Evolutionary conservation across 176 grass and related monocot genomes (phyloP).

Genomic region (Aechmea fasciata): DNA sequence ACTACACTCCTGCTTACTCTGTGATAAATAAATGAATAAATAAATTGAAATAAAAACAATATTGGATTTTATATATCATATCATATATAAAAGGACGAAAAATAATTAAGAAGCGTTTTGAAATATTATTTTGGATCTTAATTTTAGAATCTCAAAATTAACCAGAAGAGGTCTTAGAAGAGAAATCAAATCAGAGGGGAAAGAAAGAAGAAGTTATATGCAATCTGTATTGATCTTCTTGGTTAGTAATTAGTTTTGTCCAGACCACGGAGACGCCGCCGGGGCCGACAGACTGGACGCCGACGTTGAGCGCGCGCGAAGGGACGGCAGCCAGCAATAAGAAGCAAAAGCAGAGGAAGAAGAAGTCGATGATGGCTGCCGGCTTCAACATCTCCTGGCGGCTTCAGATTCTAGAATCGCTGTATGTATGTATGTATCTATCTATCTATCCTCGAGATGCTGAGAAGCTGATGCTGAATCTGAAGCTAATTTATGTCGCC

Average conservation of each 20-base stretch:
- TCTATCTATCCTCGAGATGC: not conserved
- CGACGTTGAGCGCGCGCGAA: slow-evolving; percentile 42
- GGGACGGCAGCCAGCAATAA: slow-evolving; percentile 24
- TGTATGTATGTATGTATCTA: no score
- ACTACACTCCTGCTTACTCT: slow-evolving; percentile 83
- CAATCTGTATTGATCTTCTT: not conserved
- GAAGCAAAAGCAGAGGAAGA: no score
- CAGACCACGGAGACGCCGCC: slow-evolving; percentile 32
- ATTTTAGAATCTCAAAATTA: not conserved
- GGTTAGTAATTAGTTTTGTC: not conserved
- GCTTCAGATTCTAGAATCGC: no score
- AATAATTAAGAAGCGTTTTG: not conserved
- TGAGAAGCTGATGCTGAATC: no score
- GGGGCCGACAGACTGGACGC: slow-evolving; percentile 37
- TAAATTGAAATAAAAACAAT: not conserved
- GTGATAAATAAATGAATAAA: not conserved
- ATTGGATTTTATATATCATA: no score
- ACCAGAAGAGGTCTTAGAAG: not conserved
- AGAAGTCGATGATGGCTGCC: not conserved
- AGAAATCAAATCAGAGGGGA: not conserved
- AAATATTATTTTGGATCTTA: no score
- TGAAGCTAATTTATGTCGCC: no score
- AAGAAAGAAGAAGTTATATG: not conserved
- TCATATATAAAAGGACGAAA: no score
- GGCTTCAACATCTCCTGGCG: not conserved